Evolutionary conservation across 2,329 filamentous ascomycete species (phyloP).

Genomic region (Claviceps digitariae): DNA sequence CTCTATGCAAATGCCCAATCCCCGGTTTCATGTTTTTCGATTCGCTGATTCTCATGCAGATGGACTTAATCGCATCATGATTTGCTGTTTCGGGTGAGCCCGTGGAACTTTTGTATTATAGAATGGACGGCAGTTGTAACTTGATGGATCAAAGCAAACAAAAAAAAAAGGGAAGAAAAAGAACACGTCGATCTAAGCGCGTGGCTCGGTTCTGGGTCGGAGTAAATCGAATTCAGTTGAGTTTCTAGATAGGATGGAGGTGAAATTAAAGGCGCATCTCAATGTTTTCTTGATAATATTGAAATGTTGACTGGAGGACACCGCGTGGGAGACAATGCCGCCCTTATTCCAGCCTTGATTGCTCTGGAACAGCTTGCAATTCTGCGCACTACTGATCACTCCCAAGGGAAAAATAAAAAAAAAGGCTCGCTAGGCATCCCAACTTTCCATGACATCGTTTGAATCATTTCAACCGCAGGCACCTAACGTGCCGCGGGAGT

Average conservation of each 20-base stretch:
- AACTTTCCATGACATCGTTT: not conserved
- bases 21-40: not conserved
- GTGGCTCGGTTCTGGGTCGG: not conserved
- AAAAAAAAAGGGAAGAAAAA: not conserved
- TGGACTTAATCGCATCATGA: slow-evolving; percentile 3
- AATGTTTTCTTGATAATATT: not conserved
- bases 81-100: not conserved
- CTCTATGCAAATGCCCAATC: no score
- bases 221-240: not conserved
- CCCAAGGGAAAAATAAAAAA: no score
- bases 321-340: not conserved
- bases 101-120: slow-evolving; percentile 6
- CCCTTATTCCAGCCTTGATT: not conserved
- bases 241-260: not conserved
- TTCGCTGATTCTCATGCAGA: slow-evolving; percentile 2
- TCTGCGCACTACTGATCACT: not conserved
- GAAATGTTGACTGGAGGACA: not conserved
- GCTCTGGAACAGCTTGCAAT: not conserved
- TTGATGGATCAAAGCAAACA: not conserved
- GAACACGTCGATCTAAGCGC: not conserved
- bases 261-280: not conserved
- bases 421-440: not conserved
- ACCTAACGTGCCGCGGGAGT: not conserved
- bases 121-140: not conserved
- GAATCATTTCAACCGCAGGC: not conserved